Percentiles rank a stretch among this genome's conserved stretches.
phyloP scores from a whole-genome alignment of 805 yeast genomes.

The Crinitomyces ghanaensis region DNA sequence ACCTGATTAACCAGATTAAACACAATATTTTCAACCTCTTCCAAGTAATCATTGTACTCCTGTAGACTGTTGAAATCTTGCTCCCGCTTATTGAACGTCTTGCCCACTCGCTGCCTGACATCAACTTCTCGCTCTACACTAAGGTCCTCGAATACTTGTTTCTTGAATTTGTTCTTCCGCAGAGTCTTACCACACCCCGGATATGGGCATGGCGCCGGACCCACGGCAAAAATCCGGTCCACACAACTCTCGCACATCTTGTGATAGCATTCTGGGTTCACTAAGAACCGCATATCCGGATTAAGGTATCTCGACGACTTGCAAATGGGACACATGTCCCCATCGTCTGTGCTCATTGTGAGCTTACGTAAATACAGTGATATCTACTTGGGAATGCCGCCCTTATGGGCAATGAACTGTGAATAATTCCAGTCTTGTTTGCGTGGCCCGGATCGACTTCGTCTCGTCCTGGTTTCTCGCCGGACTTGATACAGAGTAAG shows the following conservation, averaged over 20 bases:
- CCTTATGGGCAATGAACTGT: conserved; percentile 3
- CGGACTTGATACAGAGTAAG: not conserved
- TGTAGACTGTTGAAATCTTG: conserved; percentile 53
- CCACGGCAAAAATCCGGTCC: conserved; percentile 83
- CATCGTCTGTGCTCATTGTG: too few relatives aligned
- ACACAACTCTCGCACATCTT: conserved; percentile 95
- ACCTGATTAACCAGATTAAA: conserved; percentile 63
- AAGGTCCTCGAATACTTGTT: conserved; percentile 87
- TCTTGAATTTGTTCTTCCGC: conserved; percentile 80
- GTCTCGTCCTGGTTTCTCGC: too few relatives aligned
- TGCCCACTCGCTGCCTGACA: conserved; percentile 64
- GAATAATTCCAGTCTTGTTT: not conserved
- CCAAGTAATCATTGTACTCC: conserved; percentile 68
- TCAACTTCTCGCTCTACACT: conserved; percentile 87
- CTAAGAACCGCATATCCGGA: conserved; percentile 83
- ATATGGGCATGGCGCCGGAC: conserved; percentile 97
- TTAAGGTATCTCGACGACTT: conserved; percentile 88
- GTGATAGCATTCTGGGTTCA: conserved; percentile 96
- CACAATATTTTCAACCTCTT: conserved; percentile 68
- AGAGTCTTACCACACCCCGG: conserved; percentile 79
- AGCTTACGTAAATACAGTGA: too few relatives aligned
- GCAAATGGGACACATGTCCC: conserved; percentile 93
- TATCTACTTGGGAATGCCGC: conserved; percentile 2
- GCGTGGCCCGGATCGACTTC: not conserved
- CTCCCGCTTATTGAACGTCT: conserved; percentile 68